These are phyloP conservation scores for Rutstroemia sp. DNA, from an alignment of 2,329 filamentous ascomycete genomes.

Conservation along the genomic window DNA sequence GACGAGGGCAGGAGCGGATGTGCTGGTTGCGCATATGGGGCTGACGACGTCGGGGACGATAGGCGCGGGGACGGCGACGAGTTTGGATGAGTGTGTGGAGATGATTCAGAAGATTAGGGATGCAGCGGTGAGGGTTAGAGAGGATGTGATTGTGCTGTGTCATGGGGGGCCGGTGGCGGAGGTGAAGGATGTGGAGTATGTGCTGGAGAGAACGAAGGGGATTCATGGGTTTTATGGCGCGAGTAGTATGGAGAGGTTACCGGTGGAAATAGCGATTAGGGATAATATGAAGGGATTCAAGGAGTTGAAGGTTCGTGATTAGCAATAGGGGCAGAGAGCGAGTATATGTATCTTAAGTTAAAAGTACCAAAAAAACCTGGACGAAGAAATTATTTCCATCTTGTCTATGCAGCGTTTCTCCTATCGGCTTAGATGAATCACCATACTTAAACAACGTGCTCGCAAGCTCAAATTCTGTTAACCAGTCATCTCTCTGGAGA, in stretches of 20 bases:
- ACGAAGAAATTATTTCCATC: too few relatives aligned
- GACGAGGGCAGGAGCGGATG: slow-evolving; percentile 57
- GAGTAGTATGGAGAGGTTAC: slow-evolving; percentile 61
- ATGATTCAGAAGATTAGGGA: slow-evolving; percentile 58
- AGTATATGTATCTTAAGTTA: background rate
- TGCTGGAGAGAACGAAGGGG: slow-evolving; percentile 51
- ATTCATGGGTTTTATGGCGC: slow-evolving; percentile 69
- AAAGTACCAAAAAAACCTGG: too few relatives aligned
- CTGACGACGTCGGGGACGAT: slow-evolving; percentile 58
- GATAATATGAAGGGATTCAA: slow-evolving; percentile 50
- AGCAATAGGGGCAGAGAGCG: background rate
- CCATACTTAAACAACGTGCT: too few relatives aligned
- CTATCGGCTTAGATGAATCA: too few relatives aligned
- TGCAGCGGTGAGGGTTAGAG: slow-evolving; percentile 46
- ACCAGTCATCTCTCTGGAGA: too few relatives aligned
- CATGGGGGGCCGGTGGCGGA: slow-evolving; percentile 63
- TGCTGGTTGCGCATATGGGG: slow-evolving; percentile 63
- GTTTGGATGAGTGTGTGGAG: slow-evolving; percentile 55
- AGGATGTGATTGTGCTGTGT: slow-evolving; percentile 58
- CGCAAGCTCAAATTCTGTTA: too few relatives aligned
- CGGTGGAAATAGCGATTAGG: slow-evolving; percentile 59
- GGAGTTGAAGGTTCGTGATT: background rate
- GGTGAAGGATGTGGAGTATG: slow-evolving; percentile 55
- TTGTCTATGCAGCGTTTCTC: too few relatives aligned
- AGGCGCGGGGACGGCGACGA: slow-evolving; percentile 53